Conservation (phyloP, 768 basidiomycete genomes). For the Pulveroboletus sp. region DNA sequence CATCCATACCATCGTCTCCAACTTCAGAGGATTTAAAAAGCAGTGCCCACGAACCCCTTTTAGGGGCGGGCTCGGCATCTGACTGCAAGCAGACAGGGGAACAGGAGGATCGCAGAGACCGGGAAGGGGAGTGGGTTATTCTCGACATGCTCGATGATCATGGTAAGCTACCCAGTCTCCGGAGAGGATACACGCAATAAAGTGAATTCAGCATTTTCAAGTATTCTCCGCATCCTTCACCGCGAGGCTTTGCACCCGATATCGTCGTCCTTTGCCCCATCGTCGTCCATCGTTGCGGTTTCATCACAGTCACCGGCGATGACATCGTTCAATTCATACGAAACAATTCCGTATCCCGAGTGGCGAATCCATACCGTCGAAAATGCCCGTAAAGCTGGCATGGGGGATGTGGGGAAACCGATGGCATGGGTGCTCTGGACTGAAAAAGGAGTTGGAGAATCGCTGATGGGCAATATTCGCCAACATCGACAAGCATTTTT, state of each 20-base stretch:
- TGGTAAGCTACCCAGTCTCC: slow-evolving; percentile 26
- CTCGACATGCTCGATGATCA: slow-evolving; percentile 50
- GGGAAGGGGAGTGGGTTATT: slow-evolving; percentile 47
- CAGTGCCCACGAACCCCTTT: slow-evolving; percentile 1
- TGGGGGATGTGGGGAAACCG: slow-evolving; percentile 55
- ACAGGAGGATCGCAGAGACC: slow-evolving; percentile 1
- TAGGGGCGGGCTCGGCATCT: not conserved
- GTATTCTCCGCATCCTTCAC: slow-evolving; percentile 53
- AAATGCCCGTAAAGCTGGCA: slow-evolving; percentile 53
- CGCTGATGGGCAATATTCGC: slow-evolving; percentile 19
- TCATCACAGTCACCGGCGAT: slow-evolving; percentile 32
- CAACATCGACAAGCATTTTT: slow-evolving; percentile 23
- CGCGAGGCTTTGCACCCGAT: slow-evolving; percentile 36
- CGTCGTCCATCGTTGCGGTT: slow-evolving; percentile 56
- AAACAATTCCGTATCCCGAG: slow-evolving; percentile 58
- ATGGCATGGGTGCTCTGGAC: slow-evolving; percentile 46
- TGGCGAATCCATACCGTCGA: slow-evolving; percentile 55
- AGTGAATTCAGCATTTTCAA: slow-evolving; percentile 39
- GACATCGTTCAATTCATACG: slow-evolving; percentile 27
- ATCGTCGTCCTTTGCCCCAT: slow-evolving; percentile 41
- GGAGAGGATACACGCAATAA: not conserved
- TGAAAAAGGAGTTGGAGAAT: slow-evolving; percentile 21
- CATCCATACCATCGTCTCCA: slow-evolving; percentile 26
- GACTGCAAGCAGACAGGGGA: slow-evolving; percentile 7
- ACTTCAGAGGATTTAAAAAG: slow-evolving; percentile 12